Evolutionary conservation across 1,284 basidiomycete genomes (phyloP), one percentile per base, ranked within the genome.

Genomic region (Moesziomyces sp.): DNA sequence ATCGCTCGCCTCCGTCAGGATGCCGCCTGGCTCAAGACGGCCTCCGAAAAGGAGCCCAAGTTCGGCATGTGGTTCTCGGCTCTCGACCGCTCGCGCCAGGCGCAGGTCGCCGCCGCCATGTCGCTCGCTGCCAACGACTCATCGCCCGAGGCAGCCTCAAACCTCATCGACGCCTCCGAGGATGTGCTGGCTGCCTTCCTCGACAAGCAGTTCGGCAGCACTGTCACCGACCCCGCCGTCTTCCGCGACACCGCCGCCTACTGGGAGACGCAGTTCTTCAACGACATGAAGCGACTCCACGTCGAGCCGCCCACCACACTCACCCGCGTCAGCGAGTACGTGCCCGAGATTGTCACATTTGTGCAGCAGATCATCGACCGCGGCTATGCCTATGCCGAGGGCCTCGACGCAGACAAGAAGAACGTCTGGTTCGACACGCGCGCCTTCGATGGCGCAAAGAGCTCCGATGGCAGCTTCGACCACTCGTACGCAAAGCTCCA

Each of bases 321-420:
- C 58, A 99, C 97, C 3, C 90, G 97, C 43, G 97, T 99, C 16
- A 96, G 94, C 18, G 97, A 99, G 85, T 99, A 94, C 85, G 91
- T 99, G 14, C 93, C 94, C 9, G 95, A 99, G 85, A 94, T 98
- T 74, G 92, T 94, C 54, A 85, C 88, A 1, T 99, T 96, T 83
- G 92, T 98, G 21, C 88, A 95, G 82, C 87, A 88, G 48, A 94
- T 99, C 82, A 87, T 97, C 71, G 86, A 89, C 61, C 95, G 96
- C 66, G 96, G 95, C 0, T 98, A 91, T 81, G 97, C 90, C 5
- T 99, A 99, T 84, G 62, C 74, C 21, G 79, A 82, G 43, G 80
- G 79, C 21, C 35, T 66, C 34, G 67, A 74, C 18, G 34, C 47
- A 6, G 64, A 73, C 52, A 80, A 78, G 69, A 74, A 71, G 35